Conservation (phyloP, 768 basidiomycete species). For the Naganishia antarctica region DNA sequence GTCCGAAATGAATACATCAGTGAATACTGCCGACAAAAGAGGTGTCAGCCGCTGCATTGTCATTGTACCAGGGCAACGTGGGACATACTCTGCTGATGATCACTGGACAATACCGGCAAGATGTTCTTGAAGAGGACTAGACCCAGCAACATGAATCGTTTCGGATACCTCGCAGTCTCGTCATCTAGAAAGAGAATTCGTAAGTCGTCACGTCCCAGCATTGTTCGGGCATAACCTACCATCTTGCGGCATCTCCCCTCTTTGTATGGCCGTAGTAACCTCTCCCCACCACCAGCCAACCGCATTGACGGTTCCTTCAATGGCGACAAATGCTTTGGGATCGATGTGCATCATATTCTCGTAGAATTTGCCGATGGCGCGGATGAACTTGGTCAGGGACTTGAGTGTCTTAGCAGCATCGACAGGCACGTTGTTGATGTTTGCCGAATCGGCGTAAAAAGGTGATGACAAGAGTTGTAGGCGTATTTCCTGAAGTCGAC, state of each 20-base stretch:
- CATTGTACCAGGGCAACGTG: not conserved
- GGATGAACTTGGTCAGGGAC: constrained; percentile 40
- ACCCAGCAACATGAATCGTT: constrained; percentile 45
- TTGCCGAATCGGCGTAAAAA: constrained; percentile 17
- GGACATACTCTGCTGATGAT: constrained; percentile 42
- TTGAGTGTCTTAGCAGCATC: constrained; percentile 33
- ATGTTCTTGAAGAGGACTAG: constrained; percentile 48
- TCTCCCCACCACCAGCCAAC: constrained; percentile 50
- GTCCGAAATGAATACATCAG: constrained; percentile 39
- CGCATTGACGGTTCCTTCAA: constrained; percentile 36
- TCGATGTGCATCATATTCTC: constrained; percentile 42
- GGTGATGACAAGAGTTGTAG: constrained; percentile 28
- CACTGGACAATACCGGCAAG: constrained; percentile 40
- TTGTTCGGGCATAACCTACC: constrained; percentile 32
- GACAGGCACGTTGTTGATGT: not conserved
- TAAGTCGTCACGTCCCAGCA: not conserved
- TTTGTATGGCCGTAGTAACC: constrained; percentile 41
- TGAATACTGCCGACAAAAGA: constrained; percentile 38
- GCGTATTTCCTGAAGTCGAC: constrained; percentile 26
- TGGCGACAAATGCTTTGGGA: constrained; percentile 42
- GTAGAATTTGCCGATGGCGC: constrained; percentile 48
- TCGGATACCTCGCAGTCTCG: constrained; percentile 39
- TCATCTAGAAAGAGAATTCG: constrained; percentile 29
- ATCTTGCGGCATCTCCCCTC: constrained; percentile 40
- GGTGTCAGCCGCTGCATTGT: not conserved